Evolutionary conservation across 2,329 filamentous ascomycete species (phyloP).

Genomic region (Purpureocillium takamizusanense): DNA sequence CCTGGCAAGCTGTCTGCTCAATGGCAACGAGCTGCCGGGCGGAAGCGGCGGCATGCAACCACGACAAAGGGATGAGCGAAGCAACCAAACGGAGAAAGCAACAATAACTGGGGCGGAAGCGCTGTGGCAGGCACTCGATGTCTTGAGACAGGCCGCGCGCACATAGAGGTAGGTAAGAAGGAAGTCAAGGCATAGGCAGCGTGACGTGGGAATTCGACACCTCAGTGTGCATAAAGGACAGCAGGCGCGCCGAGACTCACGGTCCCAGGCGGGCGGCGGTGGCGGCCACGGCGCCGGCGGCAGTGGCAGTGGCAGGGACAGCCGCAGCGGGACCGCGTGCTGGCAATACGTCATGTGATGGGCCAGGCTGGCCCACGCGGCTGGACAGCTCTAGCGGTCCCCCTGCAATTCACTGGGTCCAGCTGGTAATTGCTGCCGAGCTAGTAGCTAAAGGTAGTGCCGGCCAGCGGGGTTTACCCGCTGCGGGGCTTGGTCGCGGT

Average conservation of each 20-base stretch:
- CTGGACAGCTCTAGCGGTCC: no score
- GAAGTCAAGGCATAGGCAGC: neutral
- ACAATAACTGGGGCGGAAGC: neutral
- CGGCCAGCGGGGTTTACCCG: neutral
- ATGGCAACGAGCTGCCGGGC: slow-evolving; percentile 5
- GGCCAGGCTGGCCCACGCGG: slow-evolving; percentile 5
- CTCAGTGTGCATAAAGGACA: neutral
- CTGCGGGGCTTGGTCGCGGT: neutral
- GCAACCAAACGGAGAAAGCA: neutral
- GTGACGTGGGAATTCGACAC: neutral
- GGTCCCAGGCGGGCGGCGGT: no score
- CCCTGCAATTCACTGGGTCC: no score
- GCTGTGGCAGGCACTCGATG: neutral
- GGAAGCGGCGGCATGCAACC: slow-evolving; percentile 3
- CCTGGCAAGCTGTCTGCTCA: slow-evolving; percentile 1
- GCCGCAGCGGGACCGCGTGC: slow-evolving; percentile 2
- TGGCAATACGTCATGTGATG: slow-evolving; percentile 12
- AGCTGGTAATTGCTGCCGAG: no score
- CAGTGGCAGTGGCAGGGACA: neutral
- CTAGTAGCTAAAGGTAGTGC: no score
- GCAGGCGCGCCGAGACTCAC: no score
- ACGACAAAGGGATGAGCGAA: neutral
- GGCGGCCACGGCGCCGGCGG: neutral
- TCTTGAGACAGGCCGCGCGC: no score
- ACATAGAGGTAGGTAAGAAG: no score